Evolutionary conservation across 768 basidiomycete genomes (phyloP).

Genomic region (Suillus fuscotomentosus): DNA sequence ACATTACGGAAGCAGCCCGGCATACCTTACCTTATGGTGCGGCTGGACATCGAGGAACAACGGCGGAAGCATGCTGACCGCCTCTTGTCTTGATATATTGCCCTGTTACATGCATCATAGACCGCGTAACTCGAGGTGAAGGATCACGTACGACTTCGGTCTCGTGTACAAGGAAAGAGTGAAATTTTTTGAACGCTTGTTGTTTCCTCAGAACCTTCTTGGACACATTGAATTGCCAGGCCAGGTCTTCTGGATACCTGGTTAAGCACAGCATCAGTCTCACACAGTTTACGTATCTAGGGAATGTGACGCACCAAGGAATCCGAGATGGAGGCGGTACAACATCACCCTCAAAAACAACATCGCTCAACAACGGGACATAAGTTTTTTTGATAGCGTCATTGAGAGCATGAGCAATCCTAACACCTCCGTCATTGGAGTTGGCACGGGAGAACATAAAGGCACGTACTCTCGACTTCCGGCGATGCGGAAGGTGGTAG

Average conservation of each 20-base stretch:
- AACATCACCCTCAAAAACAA: slow-evolving; percentile 71
- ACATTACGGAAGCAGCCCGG: not conserved
- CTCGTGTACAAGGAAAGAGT: slow-evolving; percentile 95
- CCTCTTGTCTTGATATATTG: slow-evolving; percentile 94
- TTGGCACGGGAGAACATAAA: not conserved
- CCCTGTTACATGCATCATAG: slow-evolving; percentile 51
- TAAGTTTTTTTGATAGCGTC: slow-evolving; percentile 73
- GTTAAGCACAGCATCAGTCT: not conserved
- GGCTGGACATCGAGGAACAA: slow-evolving; percentile 93
- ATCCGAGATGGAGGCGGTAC: slow-evolving; percentile 82
- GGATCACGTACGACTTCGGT: slow-evolving; percentile 83
- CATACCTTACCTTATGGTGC: slow-evolving; percentile 66
- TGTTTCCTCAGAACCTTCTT: slow-evolving; percentile 86
- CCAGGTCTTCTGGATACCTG: slow-evolving; percentile 94
- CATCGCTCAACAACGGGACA: slow-evolving; percentile 70
- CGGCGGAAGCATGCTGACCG: slow-evolving; percentile 99
- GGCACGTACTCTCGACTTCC: slow-evolving; percentile 77
- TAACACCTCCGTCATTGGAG: slow-evolving; percentile 25
- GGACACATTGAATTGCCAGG: slow-evolving; percentile 93
- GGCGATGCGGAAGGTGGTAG: slow-evolving; percentile 92
- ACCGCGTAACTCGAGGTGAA: not conserved
- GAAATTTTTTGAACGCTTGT: slow-evolving; percentile 91
- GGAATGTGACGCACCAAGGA: slow-evolving; percentile 59
- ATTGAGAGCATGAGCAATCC: slow-evolving; percentile 74
- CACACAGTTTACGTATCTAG: not conserved